Evolutionary conservation across 148 eudicot genomes (phyloP), one percentile per base, ranked within the genome.

Genomic region (Euryodendron excelsum): DNA sequence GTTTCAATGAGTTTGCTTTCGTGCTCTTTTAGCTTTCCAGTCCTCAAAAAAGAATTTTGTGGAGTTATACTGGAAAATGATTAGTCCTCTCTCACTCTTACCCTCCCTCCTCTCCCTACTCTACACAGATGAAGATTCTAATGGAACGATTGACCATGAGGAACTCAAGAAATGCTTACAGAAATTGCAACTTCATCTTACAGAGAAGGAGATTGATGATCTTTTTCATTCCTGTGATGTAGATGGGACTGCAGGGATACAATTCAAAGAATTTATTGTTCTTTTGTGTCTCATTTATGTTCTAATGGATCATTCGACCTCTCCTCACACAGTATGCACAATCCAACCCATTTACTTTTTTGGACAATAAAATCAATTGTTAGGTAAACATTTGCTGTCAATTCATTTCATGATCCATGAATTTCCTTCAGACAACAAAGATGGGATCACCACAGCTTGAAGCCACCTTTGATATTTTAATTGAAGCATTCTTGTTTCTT

Each of bases 221-320:
- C 83, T 90, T 69, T 86, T 90, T 78, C 48, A 76, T 74, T 90
- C 90, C 12, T 90, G 96, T 79, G 92, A 90, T 53, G 27, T 81
- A 37, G 83, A 91, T 75, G 84, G 87, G 39, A 87, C 56, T 41
- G 84, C 80, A 33, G 90, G 86, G 61, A 88, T 92, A 86, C 87
- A 89, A 60, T 88, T 89, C 65, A 85, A 86, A 1, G 94, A 92
- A 87, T 90, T 92, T 61, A 85, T 89, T 56, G 87, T 89, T 84
- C 82, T 92, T 66, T 81, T 90, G 70, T 87, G 93, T 72, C 90
- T 91, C 77, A 68, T 83, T 69, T 81, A 91, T 85, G 85, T 89
- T 41, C 80, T 89, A 58, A 73, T 78, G 13, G 87, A 86, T 62
- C 86, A 86, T 73, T 79, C 88, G n/a, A 47, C 77, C 78, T 81